Evolutionary conservation across 1,139 yeast species (phyloP), one percentile per base, ranked within the genome.

Genomic region (Candida tetrigidarum): DNA sequence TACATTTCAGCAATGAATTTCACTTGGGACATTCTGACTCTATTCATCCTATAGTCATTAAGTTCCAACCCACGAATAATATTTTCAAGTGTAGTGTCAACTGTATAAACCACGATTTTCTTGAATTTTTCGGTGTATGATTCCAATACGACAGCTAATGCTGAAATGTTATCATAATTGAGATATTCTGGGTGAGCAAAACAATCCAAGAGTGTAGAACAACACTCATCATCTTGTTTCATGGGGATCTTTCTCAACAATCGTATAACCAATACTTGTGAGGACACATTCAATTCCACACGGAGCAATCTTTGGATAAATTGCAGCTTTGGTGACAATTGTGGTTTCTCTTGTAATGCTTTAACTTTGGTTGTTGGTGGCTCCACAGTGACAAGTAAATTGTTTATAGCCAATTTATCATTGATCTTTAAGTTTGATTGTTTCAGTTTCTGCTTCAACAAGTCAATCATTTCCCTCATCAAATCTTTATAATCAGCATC

Each of bases 31-130:
- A 88, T 66, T 50, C 96, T 68, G 23, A 67, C 67, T 59, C 91
- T 78, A 54, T 84, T 86, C 42, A 69, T 63, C 42, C 82, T 71
- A 58, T 78, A 85, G 52, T 81, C 83, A 53, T 84, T 81, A 6
- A 71, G 54, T 56, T 91, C 97, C 49, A 90, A 64, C 0, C 92
- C 96, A 23, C 82, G 60, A 8, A 77, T 70, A 12, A 87, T 74
- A 26, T 74, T 72, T 56, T 91, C 97, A 15, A 86, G 52, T 1
- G 86, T 51, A n/a, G 78, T 68, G 58, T 92, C 97, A 39, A 88
- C 66, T 1, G 83, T 78, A 37, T 57, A 58, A 1, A 76, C 66
- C 3, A 68, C 63, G 41, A 80, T 69, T 15, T 64, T 63, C 33
- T 51, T 70, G 53, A 75, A 70, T 37, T 63, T 57, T 7, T 60